phyloP scores from a whole-genome alignment of 1,284 basidiomycete genomes.

The Pascua sp. region DNA sequence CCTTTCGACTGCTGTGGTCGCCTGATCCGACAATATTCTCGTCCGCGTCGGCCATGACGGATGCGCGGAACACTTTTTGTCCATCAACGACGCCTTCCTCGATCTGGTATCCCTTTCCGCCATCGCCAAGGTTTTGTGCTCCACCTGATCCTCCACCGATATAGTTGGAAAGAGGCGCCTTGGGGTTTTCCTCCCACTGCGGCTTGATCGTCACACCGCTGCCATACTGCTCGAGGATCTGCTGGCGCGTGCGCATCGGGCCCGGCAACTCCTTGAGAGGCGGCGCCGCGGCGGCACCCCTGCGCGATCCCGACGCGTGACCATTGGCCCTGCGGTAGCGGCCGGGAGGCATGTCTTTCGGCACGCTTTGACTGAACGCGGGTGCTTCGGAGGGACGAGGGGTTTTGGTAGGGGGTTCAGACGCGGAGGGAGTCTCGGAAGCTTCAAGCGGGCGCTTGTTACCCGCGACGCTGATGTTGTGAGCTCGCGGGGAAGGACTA shows the following conservation, averaged over 20 bases:
- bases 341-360: no score
- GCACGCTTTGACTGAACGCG: no score
- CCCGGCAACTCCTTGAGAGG: constrained; percentile 16
- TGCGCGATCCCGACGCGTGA: no score
- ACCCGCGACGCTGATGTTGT: no score
- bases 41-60: constrained; percentile 29
- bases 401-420: neutral
- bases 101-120: constrained; percentile 25
- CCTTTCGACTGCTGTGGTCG: constrained; percentile 65
- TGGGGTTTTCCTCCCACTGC: constrained; percentile 46
- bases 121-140: constrained; percentile 25
- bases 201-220: constrained; percentile 30
- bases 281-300: neutral
- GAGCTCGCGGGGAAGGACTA: no score
- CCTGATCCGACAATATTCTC: constrained; percentile 52
- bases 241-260: constrained; percentile 27
- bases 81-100: constrained; percentile 34
- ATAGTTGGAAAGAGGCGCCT: constrained; percentile 47
- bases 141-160: constrained; percentile 31
- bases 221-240: constrained; percentile 28
- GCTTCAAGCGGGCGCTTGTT: no score
- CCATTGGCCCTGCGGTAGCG: no score
- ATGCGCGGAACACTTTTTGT: constrained; percentile 33
- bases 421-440: no score
- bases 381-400: neutral